These are phyloP conservation scores for Persicaria maculosa DNA, from an alignment of 148 eudicot species.

Conservation along the genomic window DNA sequence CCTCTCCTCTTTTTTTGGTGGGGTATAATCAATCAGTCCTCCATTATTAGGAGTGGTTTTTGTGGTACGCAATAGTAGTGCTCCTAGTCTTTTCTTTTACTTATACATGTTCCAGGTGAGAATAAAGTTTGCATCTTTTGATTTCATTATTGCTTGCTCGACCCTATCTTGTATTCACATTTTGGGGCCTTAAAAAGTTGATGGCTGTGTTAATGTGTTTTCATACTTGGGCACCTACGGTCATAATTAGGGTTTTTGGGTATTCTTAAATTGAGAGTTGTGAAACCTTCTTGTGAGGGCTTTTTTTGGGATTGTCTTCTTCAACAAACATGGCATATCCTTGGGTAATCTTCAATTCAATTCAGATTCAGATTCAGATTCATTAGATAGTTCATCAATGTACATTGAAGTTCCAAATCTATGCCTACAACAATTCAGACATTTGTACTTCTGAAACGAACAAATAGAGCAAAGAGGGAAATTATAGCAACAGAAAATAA, in stretches of 20 bases:
- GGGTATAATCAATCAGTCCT: background rate
- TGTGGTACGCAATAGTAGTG: background rate
- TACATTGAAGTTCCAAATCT: too few species aligned
- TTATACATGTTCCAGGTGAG: background rate
- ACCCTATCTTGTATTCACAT: constrained; percentile 3
- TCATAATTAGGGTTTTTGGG: background rate
- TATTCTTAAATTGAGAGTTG: background rate
- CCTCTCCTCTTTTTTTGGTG: background rate
- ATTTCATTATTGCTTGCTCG: constrained; percentile 1
- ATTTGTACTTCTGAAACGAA: constrained; percentile 28
- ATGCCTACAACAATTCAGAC: constrained; percentile 42
- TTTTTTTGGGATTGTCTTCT: background rate
- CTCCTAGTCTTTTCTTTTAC: background rate
- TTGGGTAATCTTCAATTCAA: background rate
- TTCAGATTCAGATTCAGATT: background rate
- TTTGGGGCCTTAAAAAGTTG: constrained; percentile 4
- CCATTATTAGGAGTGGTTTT: constrained; percentile 5
- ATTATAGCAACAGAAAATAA: background rate
- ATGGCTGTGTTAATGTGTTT: background rate
- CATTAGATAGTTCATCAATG: background rate
- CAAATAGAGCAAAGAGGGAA: background rate
- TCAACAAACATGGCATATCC: background rate
- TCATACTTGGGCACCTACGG: background rate
- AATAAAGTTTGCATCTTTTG: constrained; percentile 4
- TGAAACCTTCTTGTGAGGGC: background rate